Evolutionary conservation across 2,329 filamentous ascomycete species (phyloP).

Genomic region (Arthroderma uncinatum): DNA sequence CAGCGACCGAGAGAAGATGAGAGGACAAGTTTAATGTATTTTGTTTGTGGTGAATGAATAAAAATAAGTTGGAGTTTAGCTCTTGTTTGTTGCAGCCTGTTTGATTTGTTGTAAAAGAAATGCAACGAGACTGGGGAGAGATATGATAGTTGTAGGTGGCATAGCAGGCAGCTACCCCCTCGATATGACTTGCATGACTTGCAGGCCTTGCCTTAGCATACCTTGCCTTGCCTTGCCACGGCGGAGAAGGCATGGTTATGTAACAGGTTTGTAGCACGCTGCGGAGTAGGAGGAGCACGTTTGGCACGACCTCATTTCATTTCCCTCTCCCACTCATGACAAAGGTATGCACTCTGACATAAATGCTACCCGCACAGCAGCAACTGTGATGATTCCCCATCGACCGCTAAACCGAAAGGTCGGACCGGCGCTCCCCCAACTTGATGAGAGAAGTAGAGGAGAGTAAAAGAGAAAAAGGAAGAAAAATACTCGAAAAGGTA

Average conservation of each 20-base stretch:
- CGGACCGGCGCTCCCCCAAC: neutral
- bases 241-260: conserved; percentile 1
- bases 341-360: neutral
- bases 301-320: neutral
- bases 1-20: neutral
- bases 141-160: neutral
- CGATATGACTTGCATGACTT: conserved; percentile 1
- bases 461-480: neutral
- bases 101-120: neutral
- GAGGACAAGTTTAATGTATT: neutral
- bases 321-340: neutral
- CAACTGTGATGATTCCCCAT: neutral
- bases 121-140: neutral
- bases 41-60: neutral
- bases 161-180: neutral
- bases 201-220: neutral
- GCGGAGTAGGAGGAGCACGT: conserved; percentile 1
- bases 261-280: conserved; percentile 5
- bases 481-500: neutral
- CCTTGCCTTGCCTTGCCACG: neutral
- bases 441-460: neutral
- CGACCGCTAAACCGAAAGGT: neutral
- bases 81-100: neutral
- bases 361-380: neutral
- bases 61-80: neutral